Evolutionary conservation across 768 basidiomycete genomes (phyloP), one percentile per base, ranked within the genome.

Genomic region (Termitomyces sp.): DNA sequence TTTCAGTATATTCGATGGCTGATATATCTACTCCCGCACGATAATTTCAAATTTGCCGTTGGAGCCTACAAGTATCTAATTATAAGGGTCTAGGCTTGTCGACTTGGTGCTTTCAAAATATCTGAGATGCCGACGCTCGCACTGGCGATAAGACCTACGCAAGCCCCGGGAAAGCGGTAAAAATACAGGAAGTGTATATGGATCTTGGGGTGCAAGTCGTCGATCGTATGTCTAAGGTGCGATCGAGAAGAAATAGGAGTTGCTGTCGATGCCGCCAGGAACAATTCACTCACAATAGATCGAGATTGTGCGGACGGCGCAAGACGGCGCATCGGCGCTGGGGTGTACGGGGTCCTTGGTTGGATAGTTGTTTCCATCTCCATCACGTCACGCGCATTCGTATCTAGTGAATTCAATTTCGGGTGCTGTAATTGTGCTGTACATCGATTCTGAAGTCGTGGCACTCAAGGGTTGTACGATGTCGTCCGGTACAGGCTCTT

Each of bases 261-360:
- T 10, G 16, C n/a, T 29, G 43, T 15, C 41, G 41, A 42, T 42
- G 15, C 29, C 44, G 29, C 45, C 40, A 56, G 55, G 55, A 56
- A 51, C 50, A 40, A 56, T 20, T 27, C 32, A 33, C n/a, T 44
- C 11, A 16, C 44, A 23, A 18, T 38, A 11, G 23, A 47, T 56
- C 56, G 43, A 56, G 51, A 52, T 51, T 25, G 27, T 20, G 11
- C 44, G 36, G 38, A 25, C 44, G 50, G 50, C 49, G 54, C 53
- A 32, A 29, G 38, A 20, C 44, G 50, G 50, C 49, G 54, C 53
- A 32, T 22, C 52, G n/a, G 29, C 54, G 40, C 13, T 15, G n/a
- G 9, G 20, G 54, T 56, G 49, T 44, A 27, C 49, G 54, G 54
- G 54, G 54, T 56, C 50, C 54, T 25, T 51, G 12, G n/a, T n/a